These are phyloP conservation scores for Suillus subalutaceus DNA, from an alignment of 768 basidiomycete species.

Conservation along the genomic window DNA sequence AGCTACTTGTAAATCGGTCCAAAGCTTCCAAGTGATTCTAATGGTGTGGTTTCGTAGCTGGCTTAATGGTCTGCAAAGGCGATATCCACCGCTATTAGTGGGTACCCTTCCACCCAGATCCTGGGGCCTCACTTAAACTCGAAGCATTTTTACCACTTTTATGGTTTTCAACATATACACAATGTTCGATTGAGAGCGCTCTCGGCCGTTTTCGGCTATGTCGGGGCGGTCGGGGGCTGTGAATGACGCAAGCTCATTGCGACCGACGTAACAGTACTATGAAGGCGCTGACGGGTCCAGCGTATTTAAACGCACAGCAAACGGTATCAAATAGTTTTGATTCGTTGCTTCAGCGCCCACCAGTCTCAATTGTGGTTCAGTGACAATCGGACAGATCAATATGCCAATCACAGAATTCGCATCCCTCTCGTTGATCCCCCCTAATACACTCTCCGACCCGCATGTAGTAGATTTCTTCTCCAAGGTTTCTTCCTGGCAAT, in stretches of 20 bases:
- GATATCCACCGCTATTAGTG: constrained; percentile 48
- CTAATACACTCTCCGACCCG: constrained; percentile 32
- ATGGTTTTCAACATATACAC: not conserved
- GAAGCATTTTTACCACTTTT: not conserved
- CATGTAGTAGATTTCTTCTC: constrained; percentile 34
- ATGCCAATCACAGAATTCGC: constrained; percentile 52
- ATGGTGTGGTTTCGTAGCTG: constrained; percentile 41
- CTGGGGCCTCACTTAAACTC: not conserved
- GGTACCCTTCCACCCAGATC: constrained; percentile 25
- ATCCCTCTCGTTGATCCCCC: constrained; percentile 37
- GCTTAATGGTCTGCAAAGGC: constrained; percentile 58
- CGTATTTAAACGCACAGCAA: not conserved
- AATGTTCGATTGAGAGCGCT: not conserved
- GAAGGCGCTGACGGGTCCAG: constrained; percentile 14
- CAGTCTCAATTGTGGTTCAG: not conserved
- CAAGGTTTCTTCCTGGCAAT: constrained; percentile 38
- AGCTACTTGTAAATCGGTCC: constrained; percentile 60
- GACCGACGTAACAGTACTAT: not conserved
- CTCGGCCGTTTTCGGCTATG: not conserved
- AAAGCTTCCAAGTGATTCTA: not conserved
- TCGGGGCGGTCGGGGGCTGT: constrained; percentile 1
- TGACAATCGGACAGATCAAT: not conserved
- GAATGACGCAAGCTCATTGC: not conserved
- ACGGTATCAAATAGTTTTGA: not conserved
- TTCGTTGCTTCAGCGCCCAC: not conserved